Base-by-base conservation (phyloP, 2,329 filamentous ascomycete species). In the Xylaria polymorpha region DNA sequence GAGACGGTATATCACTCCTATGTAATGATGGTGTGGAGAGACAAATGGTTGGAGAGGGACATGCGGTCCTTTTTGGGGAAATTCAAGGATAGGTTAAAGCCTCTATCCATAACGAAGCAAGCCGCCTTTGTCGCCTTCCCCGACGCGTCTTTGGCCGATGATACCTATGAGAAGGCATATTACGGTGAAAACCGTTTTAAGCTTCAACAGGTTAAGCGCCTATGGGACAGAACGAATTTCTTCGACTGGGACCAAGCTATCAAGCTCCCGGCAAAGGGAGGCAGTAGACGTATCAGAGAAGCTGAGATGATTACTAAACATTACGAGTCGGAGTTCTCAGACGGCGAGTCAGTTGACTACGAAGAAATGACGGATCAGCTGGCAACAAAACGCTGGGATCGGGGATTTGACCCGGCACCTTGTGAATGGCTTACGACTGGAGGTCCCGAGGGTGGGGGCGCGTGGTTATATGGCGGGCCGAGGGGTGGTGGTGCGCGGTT, bases 91-190 rank as follows among this genome's bases (percentile, higher is more conserved):
- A 66, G 51, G 1, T 15, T 80, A 18, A 66, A 65, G 10, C 56
- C 64, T 0, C 68, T 70, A 22, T 76, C 79, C 0, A 51, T 79
- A 9, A 65, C 58, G 0, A 50, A 63, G 2, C 57, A 68, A 6
- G 79, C 77, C 0, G 65, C 72, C 3, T 80, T 76, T 25, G 43
- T 80, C 61, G 78, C 79, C 58, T 80, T 81, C 44, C 73, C 79
- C 0, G 76, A 80, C 62, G 29, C 43, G 0, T 60, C 59, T 0
- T 2, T 74, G 5, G 20, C 25, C 29, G 10, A 32, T 0, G 22
- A 61, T 0, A 64, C 44, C 2, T 70, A 77, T 39, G 76, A 79
- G n/a, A 67, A 58, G n/a, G 74, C 75, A 4, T 80, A 80, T 64
- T 81, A 74, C 43, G 79, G 79, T 1, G 61, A 65, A 0, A 81